Evolutionary conservation across 1,284 basidiomycete species (phyloP).

Genomic region (Chalciporus sp.): DNA sequence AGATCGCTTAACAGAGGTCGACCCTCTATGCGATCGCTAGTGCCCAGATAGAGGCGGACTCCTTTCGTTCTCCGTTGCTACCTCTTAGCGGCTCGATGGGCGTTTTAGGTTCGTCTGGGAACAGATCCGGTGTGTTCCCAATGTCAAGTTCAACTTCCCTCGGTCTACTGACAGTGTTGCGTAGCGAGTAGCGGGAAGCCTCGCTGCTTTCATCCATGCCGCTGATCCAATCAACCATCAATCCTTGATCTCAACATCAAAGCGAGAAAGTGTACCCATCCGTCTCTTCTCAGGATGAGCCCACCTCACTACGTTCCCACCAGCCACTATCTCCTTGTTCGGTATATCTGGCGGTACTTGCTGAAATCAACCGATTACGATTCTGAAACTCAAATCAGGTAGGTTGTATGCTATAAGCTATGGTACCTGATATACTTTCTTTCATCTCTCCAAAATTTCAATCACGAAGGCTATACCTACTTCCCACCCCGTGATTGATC

Average conservation of each 20-base stretch:
- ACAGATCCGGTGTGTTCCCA: neutral
- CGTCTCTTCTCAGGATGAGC: neutral
- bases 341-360: no score
- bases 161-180: neutral
- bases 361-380: no score
- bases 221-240: neutral
- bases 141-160: no score
- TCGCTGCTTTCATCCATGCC: neutral
- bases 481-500: neutral
- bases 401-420: neutral
- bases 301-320: neutral
- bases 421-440: conserved; percentile 4
- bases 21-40: neutral
- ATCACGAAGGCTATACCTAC: conserved; percentile 11
- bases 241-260: conserved; percentile 4
- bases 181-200: no score
- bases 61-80: neutral
- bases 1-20: neutral
- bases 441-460: conserved; percentile 4
- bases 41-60: neutral
- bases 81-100: neutral
- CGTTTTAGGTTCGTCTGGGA: neutral
- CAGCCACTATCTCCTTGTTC: neutral
- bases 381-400: neutral
- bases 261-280: neutral